Evolutionary conservation across 1,139 yeast species (phyloP).

Genomic region (Ashbya aceris): DNA sequence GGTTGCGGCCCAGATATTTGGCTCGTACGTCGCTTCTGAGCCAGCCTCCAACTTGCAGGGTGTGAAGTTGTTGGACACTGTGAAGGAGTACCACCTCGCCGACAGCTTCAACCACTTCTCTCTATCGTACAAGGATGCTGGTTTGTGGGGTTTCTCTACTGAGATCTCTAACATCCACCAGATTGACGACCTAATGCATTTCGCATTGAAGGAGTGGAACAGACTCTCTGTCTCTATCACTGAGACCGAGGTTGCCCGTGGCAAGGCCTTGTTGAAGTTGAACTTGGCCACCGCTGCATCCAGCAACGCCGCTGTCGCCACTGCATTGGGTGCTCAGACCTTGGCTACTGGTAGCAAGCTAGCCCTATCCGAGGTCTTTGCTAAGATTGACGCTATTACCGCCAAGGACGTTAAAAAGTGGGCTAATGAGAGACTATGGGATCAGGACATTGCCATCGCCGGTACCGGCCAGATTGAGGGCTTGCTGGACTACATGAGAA

Average conservation of each 20-base stretch:
- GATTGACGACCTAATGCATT: conserved; percentile 70
- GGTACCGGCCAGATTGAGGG: conserved; percentile 83
- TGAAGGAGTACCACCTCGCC: conserved; percentile 63
- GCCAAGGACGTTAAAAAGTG: conserved; percentile 54
- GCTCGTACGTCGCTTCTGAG: conserved; percentile 45
- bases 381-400: conserved; percentile 54
- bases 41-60: conserved; percentile 62
- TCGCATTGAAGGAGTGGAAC: conserved; percentile 78
- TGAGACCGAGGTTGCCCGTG: conserved; percentile 71
- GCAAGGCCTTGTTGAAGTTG: conserved; percentile 60
- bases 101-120: conserved; percentile 67
- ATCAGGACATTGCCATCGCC: conserved; percentile 72
- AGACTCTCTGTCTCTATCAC: conserved; percentile 67
- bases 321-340: conserved; percentile 51
- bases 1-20: conserved; percentile 67
- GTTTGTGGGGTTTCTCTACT: conserved; percentile 75
- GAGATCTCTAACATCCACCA: conserved; percentile 48
- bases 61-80: conserved; percentile 71
- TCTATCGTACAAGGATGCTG: conserved; percentile 61
- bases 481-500: conserved; percentile 72
- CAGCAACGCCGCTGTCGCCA: conserved; percentile 42
- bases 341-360: conserved; percentile 54
- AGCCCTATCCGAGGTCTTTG: conserved; percentile 50
- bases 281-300: conserved; percentile 44
- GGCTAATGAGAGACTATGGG: conserved; percentile 73